Evolutionary conservation across 176 grass and related monocot genomes (phyloP).

Genomic region (Tuctoria greenei): DNA sequence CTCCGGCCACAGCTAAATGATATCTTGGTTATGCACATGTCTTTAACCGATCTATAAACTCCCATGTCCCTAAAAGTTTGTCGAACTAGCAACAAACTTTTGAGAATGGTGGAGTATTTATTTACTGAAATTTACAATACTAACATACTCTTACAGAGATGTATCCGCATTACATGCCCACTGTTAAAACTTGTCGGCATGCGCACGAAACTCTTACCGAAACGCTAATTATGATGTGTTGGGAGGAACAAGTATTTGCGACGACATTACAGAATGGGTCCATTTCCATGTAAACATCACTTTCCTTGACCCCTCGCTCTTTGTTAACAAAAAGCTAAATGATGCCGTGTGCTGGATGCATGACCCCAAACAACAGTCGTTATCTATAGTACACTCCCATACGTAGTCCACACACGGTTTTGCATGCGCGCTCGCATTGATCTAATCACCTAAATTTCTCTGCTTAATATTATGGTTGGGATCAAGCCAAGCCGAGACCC

Average conservation of each 20-base stretch:
- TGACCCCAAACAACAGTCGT: background rate
- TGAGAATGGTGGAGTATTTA: too few relatives aligned
- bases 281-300: conserved; percentile 43
- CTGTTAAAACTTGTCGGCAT: background rate
- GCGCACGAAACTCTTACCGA: too few relatives aligned
- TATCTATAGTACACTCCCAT: background rate
- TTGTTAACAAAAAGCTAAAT: conserved; percentile 33
- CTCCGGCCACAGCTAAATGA: background rate
- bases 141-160: too few relatives aligned
- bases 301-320: conserved; percentile 37
- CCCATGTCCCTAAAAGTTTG: too few relatives aligned
- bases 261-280: conserved; percentile 26
- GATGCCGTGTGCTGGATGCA: conserved; percentile 24
- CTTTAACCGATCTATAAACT: background rate
- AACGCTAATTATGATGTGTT: background rate
- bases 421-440: background rate
- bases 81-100: too few relatives aligned
- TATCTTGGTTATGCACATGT: background rate
- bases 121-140: background rate
- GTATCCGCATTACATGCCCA: background rate
- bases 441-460: background rate
- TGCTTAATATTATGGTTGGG: conserved; percentile 49
- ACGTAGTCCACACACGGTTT: conserved; percentile 24
- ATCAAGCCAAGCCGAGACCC: conserved; percentile 13
- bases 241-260: background rate